phyloP scores from a whole-genome alignment of 345 rosid species.

The Turritis glabra region DNA sequence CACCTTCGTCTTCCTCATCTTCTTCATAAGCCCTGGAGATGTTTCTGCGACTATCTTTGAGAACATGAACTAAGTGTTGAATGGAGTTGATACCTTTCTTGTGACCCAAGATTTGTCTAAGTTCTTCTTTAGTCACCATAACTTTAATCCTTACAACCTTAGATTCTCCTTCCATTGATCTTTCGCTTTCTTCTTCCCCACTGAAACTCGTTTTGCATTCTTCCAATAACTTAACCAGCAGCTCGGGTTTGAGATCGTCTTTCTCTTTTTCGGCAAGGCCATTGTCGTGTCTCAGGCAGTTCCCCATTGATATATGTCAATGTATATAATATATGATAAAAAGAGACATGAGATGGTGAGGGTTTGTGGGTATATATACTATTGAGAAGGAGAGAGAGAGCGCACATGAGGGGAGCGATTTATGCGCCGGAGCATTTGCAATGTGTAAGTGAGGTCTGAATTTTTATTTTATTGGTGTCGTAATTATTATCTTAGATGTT shows the following conservation, averaged over 20 bases:
- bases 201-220: slow-evolving; percentile 6
- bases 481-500: slow-evolving; percentile 31
- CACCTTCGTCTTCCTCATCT: not conserved
- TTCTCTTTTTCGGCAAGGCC: slow-evolving; percentile 43
- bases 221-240: slow-evolving; percentile 33
- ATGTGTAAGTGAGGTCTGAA: slow-evolving; percentile 26
- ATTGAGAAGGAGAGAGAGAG: slow-evolving; percentile 10
- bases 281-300: slow-evolving; percentile 31
- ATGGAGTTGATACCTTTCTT: slow-evolving; percentile 38
- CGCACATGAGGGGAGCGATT: slow-evolving; percentile 54
- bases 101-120: slow-evolving; percentile 50
- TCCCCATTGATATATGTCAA: slow-evolving; percentile 33
- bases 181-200: slow-evolving; percentile 16
- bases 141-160: slow-evolving; percentile 57
- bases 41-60: slow-evolving; percentile 47
- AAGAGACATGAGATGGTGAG: slow-evolving; percentile 21
- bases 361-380: not conserved
- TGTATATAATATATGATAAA: not conserved
- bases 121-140: slow-evolving; percentile 63
- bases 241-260: slow-evolving; percentile 7
- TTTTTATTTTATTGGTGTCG: slow-evolving; percentile 15
- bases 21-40: not conserved
- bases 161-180: slow-evolving; percentile 6
- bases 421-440: slow-evolving; percentile 52
- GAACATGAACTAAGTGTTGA: slow-evolving; percentile 49